These are phyloP conservation scores for Lyophyllum shimeji DNA, from an alignment of 768 basidiomycete genomes.

Conservation along the genomic window DNA sequence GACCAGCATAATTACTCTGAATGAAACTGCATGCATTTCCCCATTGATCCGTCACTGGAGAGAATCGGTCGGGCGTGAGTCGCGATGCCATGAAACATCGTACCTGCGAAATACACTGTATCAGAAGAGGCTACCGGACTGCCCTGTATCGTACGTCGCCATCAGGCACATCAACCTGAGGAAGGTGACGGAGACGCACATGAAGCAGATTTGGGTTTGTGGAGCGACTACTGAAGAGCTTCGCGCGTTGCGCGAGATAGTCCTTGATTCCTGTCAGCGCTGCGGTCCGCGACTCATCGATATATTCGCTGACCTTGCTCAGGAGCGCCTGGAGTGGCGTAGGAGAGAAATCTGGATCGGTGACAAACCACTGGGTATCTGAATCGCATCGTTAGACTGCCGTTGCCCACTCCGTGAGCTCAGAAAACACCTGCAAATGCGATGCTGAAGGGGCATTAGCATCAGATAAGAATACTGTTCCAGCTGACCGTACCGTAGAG, in stretches of 20 bases:
- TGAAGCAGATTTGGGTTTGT: conserved; percentile 66
- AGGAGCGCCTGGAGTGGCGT: conserved; percentile 82
- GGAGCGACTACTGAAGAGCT: conserved; percentile 69
- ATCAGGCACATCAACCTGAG: not conserved
- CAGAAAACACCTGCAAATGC: not conserved
- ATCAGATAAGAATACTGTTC: not conserved
- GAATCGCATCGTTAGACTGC: conserved; percentile 22
- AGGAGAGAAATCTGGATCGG: conserved; percentile 79
- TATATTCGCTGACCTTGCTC: conserved; percentile 65
- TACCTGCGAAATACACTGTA: conserved; percentile 92
- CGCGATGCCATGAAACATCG: not conserved
- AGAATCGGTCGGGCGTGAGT: not conserved
- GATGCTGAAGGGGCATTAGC: not conserved
- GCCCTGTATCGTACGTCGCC: conserved; percentile 46
- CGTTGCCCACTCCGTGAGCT: not conserved
- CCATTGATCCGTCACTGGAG: conserved; percentile 76
- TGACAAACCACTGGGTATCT: conserved; percentile 91
- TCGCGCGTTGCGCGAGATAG: conserved; percentile 80
- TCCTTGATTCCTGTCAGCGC: conserved; percentile 44
- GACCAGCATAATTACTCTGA: conserved; percentile 85
- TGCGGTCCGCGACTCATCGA: not conserved
- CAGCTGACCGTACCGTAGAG: conserved; percentile 63
- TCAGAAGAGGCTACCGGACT: conserved; percentile 84
- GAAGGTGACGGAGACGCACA: conserved; percentile 36
- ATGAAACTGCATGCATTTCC: conserved; percentile 90